phyloP scores from a whole-genome alignment of 768 basidiomycete species.

The Chalciporus pseudorubinellus region DNA sequence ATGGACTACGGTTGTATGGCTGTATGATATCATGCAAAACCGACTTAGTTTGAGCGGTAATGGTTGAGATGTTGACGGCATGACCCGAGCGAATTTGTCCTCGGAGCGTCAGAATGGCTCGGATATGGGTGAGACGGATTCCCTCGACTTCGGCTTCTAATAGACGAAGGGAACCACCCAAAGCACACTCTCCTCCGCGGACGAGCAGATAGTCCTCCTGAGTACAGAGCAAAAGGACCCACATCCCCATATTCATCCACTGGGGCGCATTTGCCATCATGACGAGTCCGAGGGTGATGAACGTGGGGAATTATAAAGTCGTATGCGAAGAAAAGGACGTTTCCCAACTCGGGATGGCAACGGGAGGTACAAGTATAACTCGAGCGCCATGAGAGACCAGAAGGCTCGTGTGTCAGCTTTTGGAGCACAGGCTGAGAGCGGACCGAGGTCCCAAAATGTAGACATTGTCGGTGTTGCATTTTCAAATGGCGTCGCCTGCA shows the following conservation, averaged over 20 bases:
- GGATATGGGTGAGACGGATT: background rate
- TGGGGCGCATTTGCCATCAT: slow-evolving; percentile 3
- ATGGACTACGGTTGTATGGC: background rate
- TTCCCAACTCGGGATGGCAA: slow-evolving; percentile 23
- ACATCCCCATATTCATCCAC: slow-evolving; percentile 5
- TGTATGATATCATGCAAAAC: background rate
- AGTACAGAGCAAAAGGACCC: background rate
- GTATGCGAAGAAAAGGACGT: slow-evolving; percentile 14
- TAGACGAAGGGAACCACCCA: slow-evolving; percentile 14
- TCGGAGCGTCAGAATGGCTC: slow-evolving; percentile 8
- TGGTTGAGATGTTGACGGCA: slow-evolving; percentile 11
- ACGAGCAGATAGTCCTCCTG: slow-evolving; percentile 3
- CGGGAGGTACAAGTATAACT: slow-evolving; percentile 15
- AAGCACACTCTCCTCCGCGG: slow-evolving; percentile 20
- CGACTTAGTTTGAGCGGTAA: background rate
- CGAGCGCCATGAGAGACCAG: slow-evolving; percentile 22
- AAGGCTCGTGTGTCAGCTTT: slow-evolving; percentile 16
- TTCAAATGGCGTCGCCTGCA: slow-evolving; percentile 15
- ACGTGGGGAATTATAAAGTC: slow-evolving; percentile 19
- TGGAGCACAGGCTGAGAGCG: background rate
- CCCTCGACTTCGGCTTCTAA: slow-evolving; percentile 15
- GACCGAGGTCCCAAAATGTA: slow-evolving; percentile 18
- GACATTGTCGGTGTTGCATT: slow-evolving; percentile 12
- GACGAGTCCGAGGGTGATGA: slow-evolving; percentile 20
- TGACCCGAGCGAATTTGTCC: background rate